Base-by-base conservation (phyloP, 2,329 filamentous ascomycete species). In the Penicillium sp. region DNA sequence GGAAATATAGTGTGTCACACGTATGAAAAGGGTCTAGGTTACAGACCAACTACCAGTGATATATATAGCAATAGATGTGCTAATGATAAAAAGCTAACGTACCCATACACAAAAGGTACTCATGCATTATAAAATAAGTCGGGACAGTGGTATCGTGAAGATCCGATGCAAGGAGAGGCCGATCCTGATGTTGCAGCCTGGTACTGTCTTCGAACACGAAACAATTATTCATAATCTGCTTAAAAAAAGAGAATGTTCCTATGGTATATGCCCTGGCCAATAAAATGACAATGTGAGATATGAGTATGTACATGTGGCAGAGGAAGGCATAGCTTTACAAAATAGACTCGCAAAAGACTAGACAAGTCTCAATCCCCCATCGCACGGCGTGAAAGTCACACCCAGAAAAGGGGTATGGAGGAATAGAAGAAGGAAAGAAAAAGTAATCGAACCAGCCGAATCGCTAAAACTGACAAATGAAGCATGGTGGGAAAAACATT, bases 401-500 rank as follows among this genome's bases (percentile, higher is more conserved):
- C 36, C 13, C 21, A 16, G 21, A 19, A 43, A 47, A 41, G 29
- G 41, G 54, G 41, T 56, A 56, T 56, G 41, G 16, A 21, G 40
- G 9, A 53, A 34, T 39, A 16, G 19, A 23, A 25, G 33, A 31
- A 33, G 13, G 33, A 38, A 33, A 34, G 21, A 25, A 48, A 21
- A 46, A 29, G 19, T 4, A 19, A 19, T 29, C 16, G 16, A 41
- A n/a, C 34, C 41, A 21, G 27, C 36, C 29, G 43, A 44, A 38
- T n/a, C 54, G 49, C 54, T 56, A 47, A 56, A 56, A 34, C 40
- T 19, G 34, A 46, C 27, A 53, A 10, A 36, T 47, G 41, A 41
- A 47, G 38, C n/a, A 49, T 36, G 15, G 19, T 31, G 15, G 27
- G 25, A 44, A 29, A 45, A 15, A 46, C 34, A 13, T 16, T 9